Conservation (phyloP, 2,329 filamentous ascomycete species). For the Cercospora janseana region DNA sequence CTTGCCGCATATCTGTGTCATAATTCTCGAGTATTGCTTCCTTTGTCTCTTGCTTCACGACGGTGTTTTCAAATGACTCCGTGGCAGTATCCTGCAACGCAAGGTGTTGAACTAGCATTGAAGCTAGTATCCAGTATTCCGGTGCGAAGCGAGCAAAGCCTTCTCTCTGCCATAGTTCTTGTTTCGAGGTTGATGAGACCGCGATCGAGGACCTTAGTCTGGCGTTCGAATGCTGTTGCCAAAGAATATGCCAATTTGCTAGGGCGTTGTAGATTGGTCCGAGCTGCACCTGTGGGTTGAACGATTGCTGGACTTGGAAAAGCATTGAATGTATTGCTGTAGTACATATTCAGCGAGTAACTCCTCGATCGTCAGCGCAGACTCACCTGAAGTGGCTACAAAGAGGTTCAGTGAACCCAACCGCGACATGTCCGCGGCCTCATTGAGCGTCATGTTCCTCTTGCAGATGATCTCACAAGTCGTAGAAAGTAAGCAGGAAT, state of each 20-base stretch:
- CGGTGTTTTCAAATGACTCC: neutral
- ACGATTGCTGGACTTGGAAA: conserved; percentile 14
- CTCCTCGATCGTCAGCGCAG: neutral
- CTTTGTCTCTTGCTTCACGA: neutral
- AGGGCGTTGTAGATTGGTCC: conserved; percentile 4
- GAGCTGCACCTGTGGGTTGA: conserved; percentile 6
- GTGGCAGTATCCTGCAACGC: neutral
- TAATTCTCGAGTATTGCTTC: conserved; percentile 10
- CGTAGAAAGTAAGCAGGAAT: neutral
- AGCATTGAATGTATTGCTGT: conserved; percentile 13
- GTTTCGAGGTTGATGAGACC: neutral
- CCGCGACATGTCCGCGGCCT: neutral
- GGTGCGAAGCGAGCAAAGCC: conserved; percentile 6
- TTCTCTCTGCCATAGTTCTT: conserved; percentile 4
- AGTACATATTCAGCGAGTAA: neutral
- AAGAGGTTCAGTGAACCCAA: neutral
- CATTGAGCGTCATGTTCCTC: neutral
- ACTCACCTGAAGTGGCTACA: neutral
- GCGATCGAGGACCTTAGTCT: neutral
- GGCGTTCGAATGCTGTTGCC: neutral
- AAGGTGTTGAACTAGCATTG: conserved; percentile 9
- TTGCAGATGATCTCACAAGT: conserved; percentile 8
- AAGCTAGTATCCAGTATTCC: conserved; percentile 15
- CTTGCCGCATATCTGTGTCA: conserved; percentile 15
- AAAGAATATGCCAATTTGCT: conserved; percentile 9